Percentiles rank a stretch among this genome's conserved stretches.
Conservation (phyloP, 192 early-diverging fungal species). For the Coemansia nantahalensis region DNA sequence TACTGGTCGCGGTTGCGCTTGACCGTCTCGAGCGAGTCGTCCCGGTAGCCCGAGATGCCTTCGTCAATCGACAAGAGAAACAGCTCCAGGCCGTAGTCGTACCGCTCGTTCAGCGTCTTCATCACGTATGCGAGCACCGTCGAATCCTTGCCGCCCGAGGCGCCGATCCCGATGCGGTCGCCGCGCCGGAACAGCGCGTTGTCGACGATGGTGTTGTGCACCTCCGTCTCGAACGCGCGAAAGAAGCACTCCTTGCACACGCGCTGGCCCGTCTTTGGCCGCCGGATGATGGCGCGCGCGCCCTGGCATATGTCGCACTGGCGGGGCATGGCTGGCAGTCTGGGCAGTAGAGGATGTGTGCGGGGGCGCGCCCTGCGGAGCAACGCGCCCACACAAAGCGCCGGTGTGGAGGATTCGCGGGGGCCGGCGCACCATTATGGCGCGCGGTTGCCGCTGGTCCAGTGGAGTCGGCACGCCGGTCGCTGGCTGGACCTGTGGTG, state of each 20-base stretch:
- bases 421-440: too few species aligned
- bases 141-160: slow-evolving; percentile 94
- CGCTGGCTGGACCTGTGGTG: too few species aligned
- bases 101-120: slow-evolving; percentile 88
- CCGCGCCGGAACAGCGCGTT: slow-evolving; percentile 80
- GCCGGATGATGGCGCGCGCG: slow-evolving; percentile 78
- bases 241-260: slow-evolving; percentile 93
- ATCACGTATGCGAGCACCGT: slow-evolving; percentile 96
- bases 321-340: slow-evolving; percentile 47
- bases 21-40: slow-evolving; percentile 97
- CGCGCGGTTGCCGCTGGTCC: too few species aligned
- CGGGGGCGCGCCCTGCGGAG: too few species aligned
- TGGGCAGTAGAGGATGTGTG: too few species aligned
- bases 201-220: slow-evolving; percentile 87
- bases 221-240: slow-evolving; percentile 87
- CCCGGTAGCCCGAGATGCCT: slow-evolving; percentile 96
- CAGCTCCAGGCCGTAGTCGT: slow-evolving; percentile 89
- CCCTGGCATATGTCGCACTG: slow-evolving; percentile 68
- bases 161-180: slow-evolving; percentile 92
- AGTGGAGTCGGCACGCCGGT: too few species aligned
- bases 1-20: slow-evolving; percentile 96
- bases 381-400: too few species aligned
- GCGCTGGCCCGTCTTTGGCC: slow-evolving; percentile 88
- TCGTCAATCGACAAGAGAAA: slow-evolving; percentile 95
- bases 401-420: too few species aligned